Base-by-base conservation (phyloP, 2,329 filamentous ascomycete species). In the Penicillium hordei region DNA sequence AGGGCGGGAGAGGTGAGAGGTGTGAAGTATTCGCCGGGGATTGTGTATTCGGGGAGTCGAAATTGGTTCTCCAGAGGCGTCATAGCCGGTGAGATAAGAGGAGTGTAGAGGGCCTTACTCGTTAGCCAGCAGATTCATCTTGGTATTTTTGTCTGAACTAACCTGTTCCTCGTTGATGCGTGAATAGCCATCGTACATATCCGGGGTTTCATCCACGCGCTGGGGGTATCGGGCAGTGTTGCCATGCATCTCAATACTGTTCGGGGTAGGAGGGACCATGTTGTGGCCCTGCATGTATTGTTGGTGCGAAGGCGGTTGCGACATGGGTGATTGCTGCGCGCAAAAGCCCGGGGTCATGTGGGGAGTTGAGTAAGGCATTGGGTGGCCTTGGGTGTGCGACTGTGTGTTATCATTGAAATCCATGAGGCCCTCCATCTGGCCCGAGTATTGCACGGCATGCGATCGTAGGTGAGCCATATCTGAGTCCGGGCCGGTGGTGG, bases 1-100 rank as follows among this genome's bases (percentile, higher is more conserved):
- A 81, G 72, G n/a, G 79, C 79, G 3, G 79, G 79, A 10, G 79
- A 81, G 1, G 78, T 81, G 34, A 81, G 71, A 25, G 79, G 79
- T 25, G 78, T 81, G 60, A 81, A 80, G 63, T 79, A 78, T 65
- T 81, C 79, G 48, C 78, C 76, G 10, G 78, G 76, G 25, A 78
- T 75, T 10, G 78, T 74, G 63, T 79, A 81, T 61, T 81, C 78
- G 10, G 77, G 75, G 40, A 80, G 70, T 52, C 75, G 73, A 53
- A 80, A 79, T 62, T 78, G 76, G 33, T 72, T 73, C 60, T 81
- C 78, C 57, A 81, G 67, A 4, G 79, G 79, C 8, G 79, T 81
- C 72, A 81, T 80, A 25, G 79, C 79, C 12, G 79, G 79, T 48
- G 79, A 81, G 29, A 81, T 73, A 39, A 81, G 72, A 21, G 79